A percentile compares a stretch with the other conserved stretches of the same genome.
Evolutionary conservation across 208 protist species (phyloP).

Genomic region (Wallacemonas rigidus): DNA sequence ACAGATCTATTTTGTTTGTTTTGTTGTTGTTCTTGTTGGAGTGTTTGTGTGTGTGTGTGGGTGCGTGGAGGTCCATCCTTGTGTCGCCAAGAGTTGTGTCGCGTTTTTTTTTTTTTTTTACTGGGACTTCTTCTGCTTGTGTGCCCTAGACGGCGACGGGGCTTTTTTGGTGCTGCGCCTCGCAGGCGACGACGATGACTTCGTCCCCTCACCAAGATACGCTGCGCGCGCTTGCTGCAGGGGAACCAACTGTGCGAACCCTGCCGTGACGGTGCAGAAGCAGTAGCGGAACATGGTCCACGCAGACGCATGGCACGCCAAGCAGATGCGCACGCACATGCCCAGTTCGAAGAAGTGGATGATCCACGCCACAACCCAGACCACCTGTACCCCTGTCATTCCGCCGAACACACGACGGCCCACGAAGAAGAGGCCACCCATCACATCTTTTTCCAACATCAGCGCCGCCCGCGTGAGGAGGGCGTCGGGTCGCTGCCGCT

Average conservation of each 20-base stretch:
- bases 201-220: constrained; percentile 22
- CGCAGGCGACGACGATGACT: constrained; percentile 3
- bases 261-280: constrained; percentile 41
- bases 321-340: constrained; percentile 52
- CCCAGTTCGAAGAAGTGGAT: constrained; percentile 57
- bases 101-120: constrained; percentile 1
- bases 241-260: constrained; percentile 58
- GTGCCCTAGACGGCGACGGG: background rate
- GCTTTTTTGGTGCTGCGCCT: constrained; percentile 4
- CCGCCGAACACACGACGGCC: constrained; percentile 33
- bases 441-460: constrained; percentile 49
- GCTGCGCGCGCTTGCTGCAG: constrained; percentile 31
- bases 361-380: constrained; percentile 45
- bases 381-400: constrained; percentile 36
- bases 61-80: too few relatives aligned
- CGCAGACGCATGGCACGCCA: constrained; percentile 35
- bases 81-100: background rate
- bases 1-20: background rate
- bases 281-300: constrained; percentile 32
- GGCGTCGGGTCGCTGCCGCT: background rate
- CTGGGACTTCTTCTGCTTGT: constrained; percentile 7
- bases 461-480: constrained; percentile 14
- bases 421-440: constrained; percentile 40
- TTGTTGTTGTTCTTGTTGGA: background rate
- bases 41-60: background rate